Conservation (phyloP, 306 rosid genomes). For the Castanea sativa region DNA sequence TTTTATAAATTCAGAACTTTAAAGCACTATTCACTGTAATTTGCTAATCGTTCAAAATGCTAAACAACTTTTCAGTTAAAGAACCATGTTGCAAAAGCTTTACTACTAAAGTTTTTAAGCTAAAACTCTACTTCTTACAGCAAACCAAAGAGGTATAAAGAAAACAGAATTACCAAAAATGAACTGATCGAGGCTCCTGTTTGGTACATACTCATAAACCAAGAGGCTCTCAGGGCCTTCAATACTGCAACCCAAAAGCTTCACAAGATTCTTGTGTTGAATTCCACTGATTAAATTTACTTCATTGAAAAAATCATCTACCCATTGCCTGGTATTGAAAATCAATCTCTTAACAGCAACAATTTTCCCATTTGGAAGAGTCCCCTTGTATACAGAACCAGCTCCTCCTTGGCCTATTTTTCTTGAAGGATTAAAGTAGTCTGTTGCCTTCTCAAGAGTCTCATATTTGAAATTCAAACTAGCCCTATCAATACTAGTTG, state of each 20-base stretch:
- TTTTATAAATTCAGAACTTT: no score
- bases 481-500: slow-evolving; percentile 45
- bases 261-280: slow-evolving; percentile 77
- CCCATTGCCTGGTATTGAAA: slow-evolving; percentile 90
- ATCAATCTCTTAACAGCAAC: slow-evolving; percentile 88
- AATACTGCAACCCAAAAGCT: slow-evolving; percentile 85
- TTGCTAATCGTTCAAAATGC: no score
- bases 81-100: no score
- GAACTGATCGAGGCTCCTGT: slow-evolving; percentile 73
- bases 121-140: no score
- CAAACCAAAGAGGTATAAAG: not conserved
- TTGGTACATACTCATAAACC: slow-evolving; percentile 69
- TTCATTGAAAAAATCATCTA: slow-evolving; percentile 90
- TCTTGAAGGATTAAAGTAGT: slow-evolving; percentile 61
- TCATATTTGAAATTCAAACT: slow-evolving; percentile 71
- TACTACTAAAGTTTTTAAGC: no score
- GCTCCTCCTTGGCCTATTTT: slow-evolving; percentile 93
- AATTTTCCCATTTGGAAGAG: slow-evolving; percentile 50
- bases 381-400: slow-evolving; percentile 80
- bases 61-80: no score
- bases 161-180: slow-evolving; percentile 55
- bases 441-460: slow-evolving; percentile 74
- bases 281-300: slow-evolving; percentile 75
- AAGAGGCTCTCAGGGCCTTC: slow-evolving; percentile 97
- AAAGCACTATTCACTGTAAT: no score